Base-by-base conservation (phyloP, 2,329 filamentous ascomycete species). In the Penicillium italicum region DNA sequence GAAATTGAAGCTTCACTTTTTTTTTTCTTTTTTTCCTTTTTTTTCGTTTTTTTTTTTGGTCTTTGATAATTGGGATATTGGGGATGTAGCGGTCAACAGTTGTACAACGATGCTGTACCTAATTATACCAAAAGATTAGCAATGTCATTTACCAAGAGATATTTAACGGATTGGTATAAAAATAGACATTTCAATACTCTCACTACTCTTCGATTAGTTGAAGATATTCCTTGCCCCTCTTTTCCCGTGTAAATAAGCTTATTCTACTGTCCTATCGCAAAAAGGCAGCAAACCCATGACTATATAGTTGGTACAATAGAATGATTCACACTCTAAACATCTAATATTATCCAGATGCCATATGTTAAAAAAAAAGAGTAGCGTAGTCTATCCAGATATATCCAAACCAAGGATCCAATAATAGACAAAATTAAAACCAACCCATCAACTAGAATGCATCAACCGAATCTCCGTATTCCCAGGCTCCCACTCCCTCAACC, bases 401-500 rank as follows among this genome's bases (percentile, higher is more conserved):
- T 12, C 33, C 30, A 26, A 22, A 42, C 14, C 8, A 30, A 36
- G n/a, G 16, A 46, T 31, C 28, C 38, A 54, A 44, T 43, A 50
- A 26, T 40, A n/a, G 50, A 54, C 44, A 54, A 36, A 54, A 40
- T 12, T 14, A 24, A 24, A 11, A 12, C 22, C 5, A 38, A 34
- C 24, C 24, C 56, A 61, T 76, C 70, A 85, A n/a, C 47, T 58
- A 24, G 51, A 50, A 75, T 85, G 83, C 58, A 80, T 72, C 63
- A 85, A 63, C 43, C 81, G 74, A 55, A 85, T 79, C 60, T 80
- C 69, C 33, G 66, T 71, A 76, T 85, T 87, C 5, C 91, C 92
- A 66, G 80, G 84, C 79, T 96, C 91, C 92, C 93, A 97, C 60
- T 86, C 84, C 69, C 88, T 79, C 67, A 97, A 77, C 44, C 86